phyloP scores from a whole-genome alignment of 768 basidiomycete species.

The Cyclocybe aegerita region DNA sequence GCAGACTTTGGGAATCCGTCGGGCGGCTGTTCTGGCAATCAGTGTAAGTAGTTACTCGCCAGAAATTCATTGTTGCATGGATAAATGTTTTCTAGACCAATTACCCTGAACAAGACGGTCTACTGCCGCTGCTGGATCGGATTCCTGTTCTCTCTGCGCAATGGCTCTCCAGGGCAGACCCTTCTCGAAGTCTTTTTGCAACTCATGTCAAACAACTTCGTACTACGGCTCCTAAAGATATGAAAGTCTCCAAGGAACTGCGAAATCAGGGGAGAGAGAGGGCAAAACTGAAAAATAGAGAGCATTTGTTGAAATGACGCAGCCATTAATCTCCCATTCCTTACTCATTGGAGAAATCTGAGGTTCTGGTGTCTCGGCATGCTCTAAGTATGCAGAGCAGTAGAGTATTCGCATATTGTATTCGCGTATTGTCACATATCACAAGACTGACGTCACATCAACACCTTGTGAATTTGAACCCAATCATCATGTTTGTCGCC shows the following conservation, averaged over 20 bases:
- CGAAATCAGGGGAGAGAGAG: slow-evolving; percentile 49
- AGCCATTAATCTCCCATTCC: too few relatives aligned
- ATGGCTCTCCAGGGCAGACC: slow-evolving; percentile 50
- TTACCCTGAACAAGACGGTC: slow-evolving; percentile 5
- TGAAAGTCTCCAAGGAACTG: slow-evolving; percentile 64
- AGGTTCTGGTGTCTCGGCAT: too few relatives aligned
- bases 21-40: slow-evolving; percentile 65
- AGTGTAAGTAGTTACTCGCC: slow-evolving; percentile 49
- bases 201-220: slow-evolving; percentile 82
- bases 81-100: slow-evolving; percentile 3
- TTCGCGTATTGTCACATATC: slow-evolving; percentile 12
- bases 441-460: slow-evolving; percentile 2
- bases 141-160: slow-evolving; percentile 61
- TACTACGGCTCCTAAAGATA: slow-evolving; percentile 78
- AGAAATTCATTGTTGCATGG: neutral
- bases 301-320: neutral
- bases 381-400: neutral
- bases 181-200: slow-evolving; percentile 43
- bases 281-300: slow-evolving; percentile 34
- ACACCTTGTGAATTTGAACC: neutral
- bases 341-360: too few relatives aligned
- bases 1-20: slow-evolving; percentile 59
- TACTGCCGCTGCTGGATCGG: slow-evolving; percentile 39
- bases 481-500: slow-evolving; percentile 58
- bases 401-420: too few relatives aligned